phyloP scores from a whole-genome alignment of 148 eudicot genomes.

The Fagopyrum tataricum region DNA sequence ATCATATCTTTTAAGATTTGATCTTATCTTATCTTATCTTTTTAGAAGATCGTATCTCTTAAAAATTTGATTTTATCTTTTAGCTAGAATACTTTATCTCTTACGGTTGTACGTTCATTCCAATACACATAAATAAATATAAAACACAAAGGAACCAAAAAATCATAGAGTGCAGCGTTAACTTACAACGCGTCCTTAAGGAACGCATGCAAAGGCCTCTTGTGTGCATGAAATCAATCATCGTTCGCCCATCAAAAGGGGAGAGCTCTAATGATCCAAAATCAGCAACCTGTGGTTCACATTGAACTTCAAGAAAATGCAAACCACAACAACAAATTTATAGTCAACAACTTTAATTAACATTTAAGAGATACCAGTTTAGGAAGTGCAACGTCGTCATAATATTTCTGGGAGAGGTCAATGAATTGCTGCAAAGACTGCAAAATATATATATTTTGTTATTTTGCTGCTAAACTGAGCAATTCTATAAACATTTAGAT shows the following conservation, averaged over 20 bases:
- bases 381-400: constrained; percentile 87
- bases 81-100: too few relatives aligned
- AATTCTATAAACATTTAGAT: not conserved
- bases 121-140: not conserved
- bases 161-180: constrained; percentile 4
- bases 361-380: constrained; percentile 65
- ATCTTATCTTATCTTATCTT: too few relatives aligned
- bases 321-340: not conserved
- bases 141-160: not conserved
- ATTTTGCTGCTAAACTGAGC: not conserved
- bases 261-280: constrained; percentile 99
- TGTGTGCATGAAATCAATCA: constrained; percentile 99
- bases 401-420: constrained; percentile 83
- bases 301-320: constrained; percentile 4
- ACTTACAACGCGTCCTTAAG: constrained; percentile 91
- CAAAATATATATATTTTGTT: constrained; percentile 17
- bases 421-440: constrained; percentile 87
- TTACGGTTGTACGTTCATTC: not conserved
- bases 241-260: constrained; percentile 96
- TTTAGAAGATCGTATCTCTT: too few relatives aligned
- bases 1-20: too few relatives aligned
- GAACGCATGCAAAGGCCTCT: constrained; percentile 99
- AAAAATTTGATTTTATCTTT: too few relatives aligned
- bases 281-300: constrained; percentile 81
- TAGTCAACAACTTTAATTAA: not conserved